phyloP scores from a whole-genome alignment of 768 basidiomycete species.

The Rhizopogon sp. region DNA sequence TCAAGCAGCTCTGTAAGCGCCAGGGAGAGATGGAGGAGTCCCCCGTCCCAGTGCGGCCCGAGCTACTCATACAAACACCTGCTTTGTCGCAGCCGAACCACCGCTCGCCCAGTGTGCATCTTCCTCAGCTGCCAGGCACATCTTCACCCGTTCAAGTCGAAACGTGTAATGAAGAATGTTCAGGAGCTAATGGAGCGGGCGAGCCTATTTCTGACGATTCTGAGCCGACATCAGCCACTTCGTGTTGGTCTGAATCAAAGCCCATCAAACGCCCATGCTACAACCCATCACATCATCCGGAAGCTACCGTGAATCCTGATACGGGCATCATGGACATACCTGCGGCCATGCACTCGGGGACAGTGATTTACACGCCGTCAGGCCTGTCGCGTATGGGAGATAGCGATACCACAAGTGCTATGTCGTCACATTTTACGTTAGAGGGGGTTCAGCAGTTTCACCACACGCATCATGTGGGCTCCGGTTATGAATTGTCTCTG shows the following conservation, averaged over 20 bases:
- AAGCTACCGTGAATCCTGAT: neutral
- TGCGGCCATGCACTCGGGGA: slow-evolving; percentile 12
- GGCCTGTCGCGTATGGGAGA: neutral
- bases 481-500: slow-evolving; percentile 36
- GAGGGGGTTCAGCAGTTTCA: neutral
- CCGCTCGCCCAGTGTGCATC: slow-evolving; percentile 35
- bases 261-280: neutral
- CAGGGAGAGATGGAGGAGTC: slow-evolving; percentile 28
- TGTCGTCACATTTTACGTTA: slow-evolving; percentile 27
- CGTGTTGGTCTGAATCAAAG: neutral
- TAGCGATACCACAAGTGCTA: slow-evolving; percentile 19
- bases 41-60: slow-evolving; percentile 21
- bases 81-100: slow-evolving; percentile 10
- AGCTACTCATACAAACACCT: slow-evolving; percentile 16
- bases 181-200: neutral
- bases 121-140: slow-evolving; percentile 18
- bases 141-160: slow-evolving; percentile 8
- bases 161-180: too few species aligned
- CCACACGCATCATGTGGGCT: slow-evolving; percentile 9
- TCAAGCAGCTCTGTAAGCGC: slow-evolving; percentile 42
- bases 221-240: neutral
- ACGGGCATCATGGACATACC: slow-evolving; percentile 25
- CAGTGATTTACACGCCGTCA: slow-evolving; percentile 34
- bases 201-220: too few species aligned
- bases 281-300: neutral